A percentile compares a stretch with the other conserved stretches of the same genome.
phyloP scores from a whole-genome alignment of 2,329 filamentous ascomycete species.

The Aspergillus terreus region DNA sequence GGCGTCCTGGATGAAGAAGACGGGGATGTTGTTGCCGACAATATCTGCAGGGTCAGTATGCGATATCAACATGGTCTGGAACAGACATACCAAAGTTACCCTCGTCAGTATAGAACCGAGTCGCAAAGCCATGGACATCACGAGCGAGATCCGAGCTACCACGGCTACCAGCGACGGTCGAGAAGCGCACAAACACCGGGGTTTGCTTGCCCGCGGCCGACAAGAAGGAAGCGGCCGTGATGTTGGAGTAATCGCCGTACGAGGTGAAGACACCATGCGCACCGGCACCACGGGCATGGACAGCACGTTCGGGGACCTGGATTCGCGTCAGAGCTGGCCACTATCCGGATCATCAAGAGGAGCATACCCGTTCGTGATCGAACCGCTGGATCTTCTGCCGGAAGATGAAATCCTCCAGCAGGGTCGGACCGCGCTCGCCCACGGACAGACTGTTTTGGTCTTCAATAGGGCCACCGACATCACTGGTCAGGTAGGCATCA shows the following conservation, averaged over 20 bases:
- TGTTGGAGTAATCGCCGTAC: conserved; percentile 63
- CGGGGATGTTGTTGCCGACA: conserved; percentile 39
- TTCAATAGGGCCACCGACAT: conserved; percentile 64
- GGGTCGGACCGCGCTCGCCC: conserved; percentile 63
- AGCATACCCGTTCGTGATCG: conserved; percentile 63
- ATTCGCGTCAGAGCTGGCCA: neutral
- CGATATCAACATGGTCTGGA: neutral
- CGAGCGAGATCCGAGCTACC: conserved; percentile 68
- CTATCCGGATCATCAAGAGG: neutral
- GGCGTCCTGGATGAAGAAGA: conserved; percentile 44
- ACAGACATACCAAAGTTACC: conserved; percentile 55
- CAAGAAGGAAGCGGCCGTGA: conserved; percentile 66
- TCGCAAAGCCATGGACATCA: conserved; percentile 71
- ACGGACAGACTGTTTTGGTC: conserved; percentile 65
- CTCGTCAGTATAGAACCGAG: conserved; percentile 67
- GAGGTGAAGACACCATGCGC: conserved; percentile 69
- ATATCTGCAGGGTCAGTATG: conserved; percentile 21
- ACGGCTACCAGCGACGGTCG: conserved; percentile 66
- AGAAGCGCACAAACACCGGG: conserved; percentile 67
- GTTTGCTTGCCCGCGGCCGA: conserved; percentile 57
- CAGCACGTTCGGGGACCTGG: conserved; percentile 60
- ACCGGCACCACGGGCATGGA: conserved; percentile 65
- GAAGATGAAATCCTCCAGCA: conserved; percentile 70
- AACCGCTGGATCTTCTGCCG: conserved; percentile 69
- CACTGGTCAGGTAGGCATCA: conserved; percentile 58